Evolutionary conservation across 164 flowering plant species (phyloP), one percentile per base, ranked within the genome.

Genomic region (Liquidambar formosana): DNA sequence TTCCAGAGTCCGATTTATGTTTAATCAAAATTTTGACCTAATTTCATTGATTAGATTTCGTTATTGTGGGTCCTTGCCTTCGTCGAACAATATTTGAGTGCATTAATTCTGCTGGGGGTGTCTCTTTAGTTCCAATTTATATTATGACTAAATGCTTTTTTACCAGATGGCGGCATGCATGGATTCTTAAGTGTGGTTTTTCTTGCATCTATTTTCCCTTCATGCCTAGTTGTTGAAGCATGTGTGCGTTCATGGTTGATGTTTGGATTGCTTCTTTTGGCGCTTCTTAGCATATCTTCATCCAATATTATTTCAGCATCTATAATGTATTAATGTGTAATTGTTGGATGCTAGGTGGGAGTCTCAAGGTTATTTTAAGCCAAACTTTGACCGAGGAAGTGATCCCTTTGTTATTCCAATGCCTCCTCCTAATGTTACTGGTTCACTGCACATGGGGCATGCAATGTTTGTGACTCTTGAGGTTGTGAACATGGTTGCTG

Each of bases 381-480:
- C 98, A 79, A 82, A 66, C 58, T 72, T 79, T 71, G 93, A 86
- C 41, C 75, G 69, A 21, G 93, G 91, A 69, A 82, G 79, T 67
- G 93, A 88, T 61, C 91, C 98, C 63, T 94, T 90, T 78, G 97
- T 94, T 26, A 73, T 94, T 75, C 71, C 97, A 56, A 94, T 94
- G 98, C 98, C 98, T 19, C 97, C 98, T 59, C 98, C 98, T 61
- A 94, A 94, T 85, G 97, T 94, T 28, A 94, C 98, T 63, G 98
- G 98, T 57, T 89, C 98, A 5, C 75, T 94, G 78, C 98, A 94
- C 80, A 92, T 94, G 98, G 98, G 98, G 43, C 98, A 92, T 80
- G 98, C 98, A 23, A 94, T 94, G 95, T 94, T 94, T 77, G 98
- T 94, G 41, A 92, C 98, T 57, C 98, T 90, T 63, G 98, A 94